Evolutionary conservation across 495 filamentous ascomycete genomes (phyloP), one percentile per base, ranked within the genome.

Genomic region (Collariella sp.): DNA sequence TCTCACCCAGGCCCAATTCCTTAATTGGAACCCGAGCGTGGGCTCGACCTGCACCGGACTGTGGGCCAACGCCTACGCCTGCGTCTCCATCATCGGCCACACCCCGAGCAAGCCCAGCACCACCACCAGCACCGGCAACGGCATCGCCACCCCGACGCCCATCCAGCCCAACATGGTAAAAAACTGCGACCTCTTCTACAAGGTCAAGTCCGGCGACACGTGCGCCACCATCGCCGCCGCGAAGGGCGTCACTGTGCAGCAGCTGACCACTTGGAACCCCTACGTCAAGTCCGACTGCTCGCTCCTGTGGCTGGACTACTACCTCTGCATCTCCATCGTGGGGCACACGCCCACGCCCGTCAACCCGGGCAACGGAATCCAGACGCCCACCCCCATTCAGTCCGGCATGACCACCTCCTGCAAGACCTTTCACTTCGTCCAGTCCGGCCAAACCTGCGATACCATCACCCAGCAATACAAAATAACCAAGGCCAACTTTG

Each of bases 1-100:
- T 13, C 45, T 53, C 20, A 16, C 50, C 1, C 15, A 12, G 7
- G 41, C 1, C 26, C 39, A 45, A 29, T 45, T 53, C 31, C 16
- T n/a, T 1, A 29, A 16, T 6, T 53, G 39, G 40, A 53, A 53
- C 31, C 50, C 50, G 7, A 40, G 24, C 12, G 51, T 54, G 9
- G 7, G 5, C 16, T 0, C 1, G 16, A 31, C 46, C 42, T 54
- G 51, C 42, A 18, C n/a, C n/a, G n/a, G n/a, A n/a, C n/a, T n/a
- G n/a, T n/a, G n/a, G n/a, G n/a, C n/a, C n/a, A n/a, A n/a, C n/a
- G n/a, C n/a, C n/a, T n/a, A n/a, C n/a, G n/a, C n/a, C n/a, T n/a
- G n/a, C n/a, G n/a, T n/a, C n/a, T n/a, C n/a, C n/a, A n/a, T n/a
- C n/a, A n/a, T n/a, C n/a, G n/a, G n/a, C n/a, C n/a, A n/a, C n/a